Evolutionary conservation across 345 rosid species (phyloP), one percentile per base, ranked within the genome.

Genomic region (Lepidium didymum): DNA sequence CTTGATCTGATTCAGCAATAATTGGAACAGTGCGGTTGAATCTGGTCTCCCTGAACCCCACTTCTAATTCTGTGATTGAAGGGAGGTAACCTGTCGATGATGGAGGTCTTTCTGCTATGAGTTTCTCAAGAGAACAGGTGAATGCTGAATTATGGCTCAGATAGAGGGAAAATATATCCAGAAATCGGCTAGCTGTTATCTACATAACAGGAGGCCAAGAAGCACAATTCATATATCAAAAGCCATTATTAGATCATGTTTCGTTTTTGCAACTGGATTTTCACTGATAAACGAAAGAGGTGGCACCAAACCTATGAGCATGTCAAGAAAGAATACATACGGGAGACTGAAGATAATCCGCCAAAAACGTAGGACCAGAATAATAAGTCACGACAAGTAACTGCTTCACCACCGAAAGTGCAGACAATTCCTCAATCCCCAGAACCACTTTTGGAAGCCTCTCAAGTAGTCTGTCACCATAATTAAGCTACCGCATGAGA

Each of bases 381-480:
- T 82, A 88, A 61, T 91, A 94, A 60, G 86, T 69, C 61, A 91
- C 75, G 8, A 82, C 92, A 64, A 94, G 87, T 74, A 94, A 83
- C 69, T 94, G 80, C 79, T 80, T 87, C 62, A 85, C 95, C 78
- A 83, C 84, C 29, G 92, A 82, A 43, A 85, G 79, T 49, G 92
- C 90, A 74, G 81, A 70, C 40, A 86, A 69, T 57, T 94, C 96
- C 62, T 88, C 90, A 76, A 77, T 84, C 55, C 83, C 84, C 56
- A 94, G 85, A 72, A 91, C 83, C 60, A 81, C 84, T 78, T 86
- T 86, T 34, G 97, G 99, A 69, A 94, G 95, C 88, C 81, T 89
- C 75, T 88, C 96, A 67, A 86, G 67, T 43, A 91, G 83, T 84
- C 99, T 94, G 68, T 62, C 52, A 33, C 16, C 66, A 44, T 40